Evolutionary conservation across 805 yeast species (phyloP).

Genomic region (Cyberlindnera sargentensis): DNA sequence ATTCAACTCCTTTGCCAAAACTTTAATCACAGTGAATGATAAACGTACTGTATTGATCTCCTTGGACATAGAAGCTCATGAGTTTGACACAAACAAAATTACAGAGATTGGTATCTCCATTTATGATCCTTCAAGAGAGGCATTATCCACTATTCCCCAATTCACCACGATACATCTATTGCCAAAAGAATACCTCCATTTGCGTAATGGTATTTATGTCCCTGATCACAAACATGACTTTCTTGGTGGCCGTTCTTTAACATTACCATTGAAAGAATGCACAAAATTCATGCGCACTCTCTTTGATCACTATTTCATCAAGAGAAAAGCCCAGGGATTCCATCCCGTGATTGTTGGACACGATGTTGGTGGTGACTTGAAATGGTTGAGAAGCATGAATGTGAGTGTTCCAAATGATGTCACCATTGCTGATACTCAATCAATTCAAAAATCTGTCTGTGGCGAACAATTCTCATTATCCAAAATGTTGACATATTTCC

Average conservation of each 20-base stretch:
- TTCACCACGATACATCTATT: constrained; percentile 37
- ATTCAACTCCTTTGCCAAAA: constrained; percentile 4
- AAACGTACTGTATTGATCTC: constrained; percentile 25
- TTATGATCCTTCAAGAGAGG: constrained; percentile 46
- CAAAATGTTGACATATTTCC: constrained; percentile 36
- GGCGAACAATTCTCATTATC: constrained; percentile 25
- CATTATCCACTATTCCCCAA: constrained; percentile 31
- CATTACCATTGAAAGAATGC: constrained; percentile 32
- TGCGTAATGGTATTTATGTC: constrained; percentile 46
- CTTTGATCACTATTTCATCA: constrained; percentile 35
- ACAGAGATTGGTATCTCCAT: constrained; percentile 55
- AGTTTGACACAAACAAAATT: constrained; percentile 31
- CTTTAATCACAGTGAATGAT: constrained; percentile 8
- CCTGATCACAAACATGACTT: constrained; percentile 46
- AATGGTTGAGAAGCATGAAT: constrained; percentile 42
- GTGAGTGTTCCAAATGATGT: constrained; percentile 34
- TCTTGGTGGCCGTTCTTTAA: constrained; percentile 41
- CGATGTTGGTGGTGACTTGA: constrained; percentile 45
- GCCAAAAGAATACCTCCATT: constrained; percentile 35
- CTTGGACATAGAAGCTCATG: constrained; percentile 55
- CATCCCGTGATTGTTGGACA: constrained; percentile 51
- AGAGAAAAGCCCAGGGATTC: constrained; percentile 22
- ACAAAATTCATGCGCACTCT: constrained; percentile 34
- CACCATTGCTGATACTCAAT: constrained; percentile 40
- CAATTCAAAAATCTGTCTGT: constrained; percentile 15